These are phyloP conservation scores for Cerrena zonata DNA, from an alignment of 1,284 basidiomycete species.

Conservation along the genomic window DNA sequence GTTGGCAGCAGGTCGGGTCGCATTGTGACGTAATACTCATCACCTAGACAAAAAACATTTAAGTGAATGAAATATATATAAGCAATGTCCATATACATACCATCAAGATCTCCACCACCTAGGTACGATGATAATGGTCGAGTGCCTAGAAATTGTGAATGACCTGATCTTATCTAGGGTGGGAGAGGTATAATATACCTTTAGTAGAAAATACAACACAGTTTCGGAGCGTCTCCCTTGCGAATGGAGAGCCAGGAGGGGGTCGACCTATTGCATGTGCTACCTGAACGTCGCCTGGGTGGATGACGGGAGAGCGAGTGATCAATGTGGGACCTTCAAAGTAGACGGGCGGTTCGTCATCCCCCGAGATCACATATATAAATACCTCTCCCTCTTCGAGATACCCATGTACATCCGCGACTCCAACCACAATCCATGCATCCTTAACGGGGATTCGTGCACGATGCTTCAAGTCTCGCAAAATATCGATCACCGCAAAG, in stretches of 20 bases:
- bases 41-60: slow-evolving; percentile 25
- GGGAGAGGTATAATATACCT: slow-evolving; percentile 29
- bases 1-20: slow-evolving; percentile 15
- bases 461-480: slow-evolving; percentile 55
- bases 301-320: slow-evolving; percentile 59
- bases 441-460: slow-evolving; percentile 66
- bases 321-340: slow-evolving; percentile 53
- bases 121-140: slow-evolving; percentile 56
- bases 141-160: slow-evolving; percentile 34
- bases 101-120: slow-evolving; percentile 64
- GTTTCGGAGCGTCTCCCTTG: slow-evolving; percentile 44
- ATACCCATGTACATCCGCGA: slow-evolving; percentile 63
- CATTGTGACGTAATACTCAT: slow-evolving; percentile 49
- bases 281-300: slow-evolving; percentile 63
- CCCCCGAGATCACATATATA: slow-evolving; percentile 36
- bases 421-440: slow-evolving; percentile 62
- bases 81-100: no score
- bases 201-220: slow-evolving; percentile 54
- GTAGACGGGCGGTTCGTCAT: slow-evolving; percentile 32
- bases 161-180: neutral
- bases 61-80: no score
- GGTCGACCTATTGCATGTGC: slow-evolving; percentile 56
- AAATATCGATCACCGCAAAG: slow-evolving; percentile 17
- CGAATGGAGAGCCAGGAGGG: slow-evolving; percentile 45
- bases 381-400: slow-evolving; percentile 52